Evolutionary conservation across 1,284 basidiomycete genomes (phyloP), one percentile per base, ranked within the genome.

Genomic region (Marasmius oreades): DNA sequence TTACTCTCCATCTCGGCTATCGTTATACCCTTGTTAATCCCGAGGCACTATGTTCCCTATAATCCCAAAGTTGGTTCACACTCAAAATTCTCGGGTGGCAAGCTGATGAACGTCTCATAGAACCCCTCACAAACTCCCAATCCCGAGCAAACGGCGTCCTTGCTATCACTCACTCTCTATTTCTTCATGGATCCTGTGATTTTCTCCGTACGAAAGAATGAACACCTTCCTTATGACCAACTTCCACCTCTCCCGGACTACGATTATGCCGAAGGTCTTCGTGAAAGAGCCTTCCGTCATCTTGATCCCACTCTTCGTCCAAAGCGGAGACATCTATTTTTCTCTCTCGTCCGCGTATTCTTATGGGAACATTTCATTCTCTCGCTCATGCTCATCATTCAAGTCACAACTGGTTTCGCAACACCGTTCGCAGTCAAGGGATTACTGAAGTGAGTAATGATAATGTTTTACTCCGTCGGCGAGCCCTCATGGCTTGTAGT

Each of bases 91-190:
- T 4, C 16, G 10, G 8, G 6, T 20, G 18, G 26, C 18, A 23
- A 8, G 36, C 45, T n/a, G 20, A 14, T 16, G 11, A 34, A 45
- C 42, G 39, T 26, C 42, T 12, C 28, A 3, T 44, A 75, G 74
- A 66, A 73, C 48, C 72, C 72, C 0, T 61, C 63, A 45, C 64
- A 67, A 1, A 64, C 68, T 14, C 70, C 74, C 16, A 78, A 79
- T 62, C 77, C 79, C 0, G 81, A 85, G 61, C 82, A 85, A 64
- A 81, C 79, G 0, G 75, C 81, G 0, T 78, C 82, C 0, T 67
- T 75, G 54, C 55, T 81, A 12, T 81, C 75, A 5, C 69, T 78
- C 59, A 39, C 77, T n/a, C 70, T 78, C 36, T 85, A 74, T 66
- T 69, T 70, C 34, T 85, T 77, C 70, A 69, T 85, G 63, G 72